A percentile compares a stretch with the other conserved stretches of the same genome.
Conservation (phyloP, 2,329 filamentous ascomycete species). For the Phoma sp. region DNA sequence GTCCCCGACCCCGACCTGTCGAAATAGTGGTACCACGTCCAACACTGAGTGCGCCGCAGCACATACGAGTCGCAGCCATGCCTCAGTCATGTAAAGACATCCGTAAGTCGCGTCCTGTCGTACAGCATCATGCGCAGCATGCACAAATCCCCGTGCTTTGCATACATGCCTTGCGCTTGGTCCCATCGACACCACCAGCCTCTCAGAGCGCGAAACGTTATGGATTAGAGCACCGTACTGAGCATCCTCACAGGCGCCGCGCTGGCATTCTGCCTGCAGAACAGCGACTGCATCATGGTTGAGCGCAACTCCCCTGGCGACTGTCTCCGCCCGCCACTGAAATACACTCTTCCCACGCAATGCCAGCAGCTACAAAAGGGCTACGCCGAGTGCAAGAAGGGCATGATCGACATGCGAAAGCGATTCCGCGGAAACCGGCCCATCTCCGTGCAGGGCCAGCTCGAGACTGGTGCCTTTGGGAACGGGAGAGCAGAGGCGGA, state of each 20-base stretch:
- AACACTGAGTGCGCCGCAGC: constrained; percentile 6
- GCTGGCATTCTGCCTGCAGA: constrained; percentile 90
- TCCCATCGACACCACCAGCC: background rate
- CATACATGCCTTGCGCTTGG: too few species aligned
- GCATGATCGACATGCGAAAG: constrained; percentile 98
- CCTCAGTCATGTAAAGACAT: constrained; percentile 97
- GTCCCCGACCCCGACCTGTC: constrained; percentile 16
- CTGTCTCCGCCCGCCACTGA: constrained; percentile 82
- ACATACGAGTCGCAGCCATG: constrained; percentile 60
- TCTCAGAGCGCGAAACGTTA: background rate
- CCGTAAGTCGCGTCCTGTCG: constrained; percentile 63
- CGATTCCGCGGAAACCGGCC: constrained; percentile 94
- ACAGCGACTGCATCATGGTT: constrained; percentile 95
- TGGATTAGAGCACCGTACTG: background rate
- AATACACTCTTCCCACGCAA: constrained; percentile 79
- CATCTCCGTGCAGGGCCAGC: constrained; percentile 56
- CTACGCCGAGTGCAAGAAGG: constrained; percentile 93
- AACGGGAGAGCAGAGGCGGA: constrained; percentile 36
- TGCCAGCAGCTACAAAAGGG: constrained; percentile 92
- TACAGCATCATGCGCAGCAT: background rate
- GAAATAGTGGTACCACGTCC: background rate
- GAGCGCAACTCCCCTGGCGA: constrained; percentile 85
- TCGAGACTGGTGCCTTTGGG: constrained; percentile 43
- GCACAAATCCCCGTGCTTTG: background rate
- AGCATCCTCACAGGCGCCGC: constrained; percentile 71